Conservation (phyloP, 768 basidiomycete genomes). For the Polyporus arcularius region DNA sequence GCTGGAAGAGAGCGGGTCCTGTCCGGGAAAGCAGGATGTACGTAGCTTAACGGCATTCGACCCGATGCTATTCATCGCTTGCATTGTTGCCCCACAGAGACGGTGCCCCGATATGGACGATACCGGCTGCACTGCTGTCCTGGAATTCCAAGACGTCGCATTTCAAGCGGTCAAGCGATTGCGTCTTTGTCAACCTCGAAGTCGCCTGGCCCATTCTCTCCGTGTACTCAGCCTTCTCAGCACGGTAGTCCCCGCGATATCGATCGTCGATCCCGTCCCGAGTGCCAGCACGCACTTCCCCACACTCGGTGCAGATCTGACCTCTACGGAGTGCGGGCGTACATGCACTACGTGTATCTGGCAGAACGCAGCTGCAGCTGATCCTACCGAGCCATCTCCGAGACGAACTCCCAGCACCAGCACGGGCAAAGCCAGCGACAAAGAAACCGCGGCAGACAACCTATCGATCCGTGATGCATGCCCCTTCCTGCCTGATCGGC, state of each 20-base stretch:
- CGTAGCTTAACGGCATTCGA: neutral
- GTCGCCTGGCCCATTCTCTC: neutral
- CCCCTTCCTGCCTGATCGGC: conserved; percentile 12
- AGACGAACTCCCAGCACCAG: neutral
- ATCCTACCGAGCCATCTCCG: conserved; percentile 19
- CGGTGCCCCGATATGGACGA: too few species aligned
- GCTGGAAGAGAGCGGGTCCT: neutral
- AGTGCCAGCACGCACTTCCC: neutral
- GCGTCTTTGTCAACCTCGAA: neutral
- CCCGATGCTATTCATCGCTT: neutral
- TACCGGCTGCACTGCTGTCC: too few species aligned
- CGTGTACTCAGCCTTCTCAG: too few species aligned
- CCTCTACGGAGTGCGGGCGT: neutral
- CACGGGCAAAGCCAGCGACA: neutral
- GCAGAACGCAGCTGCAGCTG: neutral
- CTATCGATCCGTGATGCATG: neutral
- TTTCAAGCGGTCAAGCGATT: neutral
- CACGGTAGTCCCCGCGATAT: neutral
- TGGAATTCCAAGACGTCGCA: too few species aligned
- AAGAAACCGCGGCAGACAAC: neutral
- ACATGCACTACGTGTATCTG: neutral
- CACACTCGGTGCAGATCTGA: neutral
- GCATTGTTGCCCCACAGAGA: neutral
- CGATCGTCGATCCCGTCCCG: neutral
- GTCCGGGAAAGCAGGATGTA: neutral